Base-by-base conservation (phyloP, 2,329 filamentous ascomycete species). In the Diaporthe sp. region DNA sequence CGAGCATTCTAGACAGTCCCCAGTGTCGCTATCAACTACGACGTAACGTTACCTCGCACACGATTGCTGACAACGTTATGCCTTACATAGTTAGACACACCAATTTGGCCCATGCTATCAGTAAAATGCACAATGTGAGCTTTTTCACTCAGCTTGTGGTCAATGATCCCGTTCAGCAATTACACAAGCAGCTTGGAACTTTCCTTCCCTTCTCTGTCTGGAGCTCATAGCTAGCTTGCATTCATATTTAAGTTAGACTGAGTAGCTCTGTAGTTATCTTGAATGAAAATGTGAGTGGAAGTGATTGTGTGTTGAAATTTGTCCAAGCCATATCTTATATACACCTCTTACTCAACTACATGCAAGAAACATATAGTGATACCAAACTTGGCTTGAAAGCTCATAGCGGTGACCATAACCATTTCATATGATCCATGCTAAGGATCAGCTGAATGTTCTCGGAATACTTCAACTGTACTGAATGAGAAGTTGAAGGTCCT, bases 51-150 rank as follows among this genome's bases (percentile, higher is more conserved):
- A 66, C 60, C 42, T 33, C 19, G 17, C 40, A 33, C 33, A 58
- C 10, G 17, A 6, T 19, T 33, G 25, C 5, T 45, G 10, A 9
- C 60, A 22, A 33, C 17, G 17, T 66, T 13, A 19, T 28, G 28
- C 28, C 15, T 61, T 15, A 42, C 19, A 61, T 12, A 61, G 3
- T n/a, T 42, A 17, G 15, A 4, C 10, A 61, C 15, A 22, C 2
- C 15, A 12, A 13, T 28, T n/a, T 61, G 13, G n/a, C 30, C 38
- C 13, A 35, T 42, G 35, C 58, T 7, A 42, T 42, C 15, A 30
- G 17, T 42, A 3, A 28, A 12, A 17, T 90, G 0, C 80, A 81
- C 74, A 85, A 91, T 77, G 35, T 13, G 13, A 40, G 42, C 17
- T 7, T 45, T 17, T 25, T 15, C 33, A 25, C 22, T 6, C 17